phyloP scores from a whole-genome alignment of 345 rosid species.

The Orychophragmus violaceus region DNA sequence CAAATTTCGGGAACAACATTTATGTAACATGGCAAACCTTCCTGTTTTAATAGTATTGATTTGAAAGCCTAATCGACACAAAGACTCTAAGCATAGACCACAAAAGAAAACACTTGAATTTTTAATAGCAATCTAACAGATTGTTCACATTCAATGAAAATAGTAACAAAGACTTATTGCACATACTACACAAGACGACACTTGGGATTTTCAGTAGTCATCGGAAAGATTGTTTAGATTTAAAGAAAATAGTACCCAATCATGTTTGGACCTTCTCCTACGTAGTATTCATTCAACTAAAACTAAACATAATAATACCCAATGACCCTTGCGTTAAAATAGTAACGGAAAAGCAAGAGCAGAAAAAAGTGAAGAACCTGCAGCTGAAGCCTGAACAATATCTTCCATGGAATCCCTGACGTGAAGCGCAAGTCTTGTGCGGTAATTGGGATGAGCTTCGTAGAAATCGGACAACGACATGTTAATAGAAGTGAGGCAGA shows the following conservation, averaged over 20 bases:
- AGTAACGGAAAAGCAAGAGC: background rate
- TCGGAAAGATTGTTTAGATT: background rate
- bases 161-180: background rate
- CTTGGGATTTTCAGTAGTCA: background rate
- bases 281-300: background rate
- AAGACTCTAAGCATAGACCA: background rate
- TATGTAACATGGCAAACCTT: too few relatives aligned
- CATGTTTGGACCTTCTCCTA: background rate
- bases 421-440: slow-evolving; percentile 19
- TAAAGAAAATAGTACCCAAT: background rate
- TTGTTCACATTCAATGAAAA: too few relatives aligned
- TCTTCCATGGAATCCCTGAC: slow-evolving; percentile 26
- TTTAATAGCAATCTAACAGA: background rate
- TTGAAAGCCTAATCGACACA: background rate
- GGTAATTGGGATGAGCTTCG: slow-evolving; percentile 8
- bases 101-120: background rate
- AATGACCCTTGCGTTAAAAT: background rate
- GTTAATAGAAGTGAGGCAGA: slow-evolving; percentile 16
- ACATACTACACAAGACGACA: background rate
- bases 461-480: slow-evolving; percentile 33
- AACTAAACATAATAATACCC: too few relatives aligned
- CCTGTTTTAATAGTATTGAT: too few relatives aligned
- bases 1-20: too few relatives aligned
- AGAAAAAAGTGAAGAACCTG: slow-evolving; percentile 22
- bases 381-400: slow-evolving; percentile 31